Conservation (phyloP, 2,329 filamentous ascomycete genomes). For the Hypomyces perniciosus region DNA sequence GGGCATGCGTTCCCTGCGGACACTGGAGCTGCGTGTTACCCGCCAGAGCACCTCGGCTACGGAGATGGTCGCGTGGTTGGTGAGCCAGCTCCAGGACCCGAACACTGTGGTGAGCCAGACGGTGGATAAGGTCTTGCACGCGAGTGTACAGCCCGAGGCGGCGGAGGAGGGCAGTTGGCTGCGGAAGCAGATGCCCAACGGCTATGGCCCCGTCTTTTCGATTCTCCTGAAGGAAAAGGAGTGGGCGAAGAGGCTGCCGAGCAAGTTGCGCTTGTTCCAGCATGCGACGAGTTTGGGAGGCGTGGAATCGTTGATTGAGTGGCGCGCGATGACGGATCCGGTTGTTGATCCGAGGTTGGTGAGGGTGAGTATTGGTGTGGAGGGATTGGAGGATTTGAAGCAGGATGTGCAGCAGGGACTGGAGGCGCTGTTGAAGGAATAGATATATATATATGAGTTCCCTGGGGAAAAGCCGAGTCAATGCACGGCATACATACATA, state of each 20-base stretch:
- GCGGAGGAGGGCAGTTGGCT: conserved; percentile 62
- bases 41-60: conserved; percentile 69
- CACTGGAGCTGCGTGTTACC: conserved; percentile 74
- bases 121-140: conserved; percentile 64
- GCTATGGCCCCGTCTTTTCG: conserved; percentile 84
- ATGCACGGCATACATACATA: too few relatives aligned
- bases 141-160: conserved; percentile 66
- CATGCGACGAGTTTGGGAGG: conserved; percentile 93
- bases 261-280: conserved; percentile 76
- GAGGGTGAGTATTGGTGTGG: conserved; percentile 79
- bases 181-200: conserved; percentile 79
- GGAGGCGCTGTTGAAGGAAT: conserved; percentile 39
- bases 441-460: background rate
- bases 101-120: conserved; percentile 42
- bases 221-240: conserved; percentile 57
- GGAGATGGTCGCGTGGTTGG: conserved; percentile 66
- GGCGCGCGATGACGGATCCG: conserved; percentile 82
- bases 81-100: conserved; percentile 37
- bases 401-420: conserved; percentile 67
- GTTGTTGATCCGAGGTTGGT: conserved; percentile 66
- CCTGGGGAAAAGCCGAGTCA: too few relatives aligned
- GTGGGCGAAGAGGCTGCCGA: conserved; percentile 64
- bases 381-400: conserved; percentile 78
- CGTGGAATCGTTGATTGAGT: conserved; percentile 94
- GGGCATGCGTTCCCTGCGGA: conserved; percentile 77